Percentiles rank a stretch among this genome's conserved stretches.
phyloP scores from a whole-genome alignment of 805 yeast species.

The Saccharomycopsis amapae region DNA sequence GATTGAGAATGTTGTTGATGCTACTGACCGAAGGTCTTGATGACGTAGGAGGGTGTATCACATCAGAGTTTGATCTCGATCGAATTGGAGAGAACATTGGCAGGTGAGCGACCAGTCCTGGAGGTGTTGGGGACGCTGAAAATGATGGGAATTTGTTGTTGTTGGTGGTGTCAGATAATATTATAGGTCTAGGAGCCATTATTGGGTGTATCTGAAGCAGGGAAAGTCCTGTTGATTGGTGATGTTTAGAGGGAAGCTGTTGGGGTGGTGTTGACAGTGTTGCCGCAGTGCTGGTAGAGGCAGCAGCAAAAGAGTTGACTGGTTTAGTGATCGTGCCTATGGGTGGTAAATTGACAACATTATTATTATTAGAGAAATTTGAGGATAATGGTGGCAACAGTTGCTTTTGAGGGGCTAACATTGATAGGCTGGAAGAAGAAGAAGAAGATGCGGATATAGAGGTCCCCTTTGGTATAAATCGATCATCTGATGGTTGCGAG shows the following conservation, averaged over 20 bases:
- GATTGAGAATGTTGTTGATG: constrained; percentile 1
- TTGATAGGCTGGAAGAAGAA: no score
- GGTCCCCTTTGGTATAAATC: background rate
- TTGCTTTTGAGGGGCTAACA: no score
- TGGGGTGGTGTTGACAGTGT: no score
- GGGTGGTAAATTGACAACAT: constrained; percentile 5
- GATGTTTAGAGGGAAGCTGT: no score
- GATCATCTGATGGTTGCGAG: background rate
- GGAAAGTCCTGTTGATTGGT: no score
- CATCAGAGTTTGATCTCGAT: constrained; percentile 5
- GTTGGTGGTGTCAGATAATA: no score
- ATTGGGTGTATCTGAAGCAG: no score
- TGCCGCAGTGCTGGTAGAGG: no score
- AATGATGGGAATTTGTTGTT: constrained; percentile 16
- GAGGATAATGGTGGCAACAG: no score
- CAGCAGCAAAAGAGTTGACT: no score
- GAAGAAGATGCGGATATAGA: constrained; percentile 17
- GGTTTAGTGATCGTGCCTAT: constrained; percentile 2
- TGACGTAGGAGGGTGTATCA: background rate
- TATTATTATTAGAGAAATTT: no score
- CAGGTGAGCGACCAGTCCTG: background rate
- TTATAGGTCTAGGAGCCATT: no score
- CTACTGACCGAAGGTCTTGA: background rate
- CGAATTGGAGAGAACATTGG: background rate
- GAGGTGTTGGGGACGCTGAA: constrained; percentile 6